Base-by-base conservation (phyloP, 306 rosid species). In the Ceratonia siliqua region DNA sequence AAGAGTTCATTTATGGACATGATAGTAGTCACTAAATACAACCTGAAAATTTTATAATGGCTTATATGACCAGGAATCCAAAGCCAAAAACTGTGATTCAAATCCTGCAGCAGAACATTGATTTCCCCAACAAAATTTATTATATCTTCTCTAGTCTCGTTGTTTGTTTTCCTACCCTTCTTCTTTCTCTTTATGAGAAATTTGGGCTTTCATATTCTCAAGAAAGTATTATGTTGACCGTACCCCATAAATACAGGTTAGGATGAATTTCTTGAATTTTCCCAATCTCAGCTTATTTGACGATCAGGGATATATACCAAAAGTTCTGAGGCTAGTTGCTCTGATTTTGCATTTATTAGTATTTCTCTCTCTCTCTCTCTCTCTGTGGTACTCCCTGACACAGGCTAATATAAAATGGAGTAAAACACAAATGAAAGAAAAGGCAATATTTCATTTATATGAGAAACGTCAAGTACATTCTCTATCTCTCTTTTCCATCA, bases 161-260 rank as follows among this genome's bases (percentile, higher is more conserved):
- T 45, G 21, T 20, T 41, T 41, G 24, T n/a, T 66, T 6, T n/a
- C 14, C 6, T 25, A 3, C 57, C 41, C 72, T 25, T 62, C 32
- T 43, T 65, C 17, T 46, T 67, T 45, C 57, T 46, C 72, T 43
- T 64, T 50, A 14, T 45, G 57, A 45, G 30, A 17, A 66, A 24
- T 41, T 27, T 61, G 28, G 28, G 27, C 7, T 33, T 61, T 35
- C 6, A 6, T n/a, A 17, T 18, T 18, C 42, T 36, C 39, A 48
- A 48, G 22, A 15, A 48, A 46, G 21, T 46, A 4, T 48, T 48
- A 15, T 48, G 21, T 48, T 8, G 42, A 2, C 6, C 10, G 1
- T 17, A 5, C 6, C 53, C 6, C 8, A 4, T 12, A 12, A 4
- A 42, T 42, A 14, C 63, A 70, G 12, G 35, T 52, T 36, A 39